phyloP scores from a whole-genome alignment of 2,329 filamentous ascomycete genomes.

The Cytospora paraplurivora region DNA sequence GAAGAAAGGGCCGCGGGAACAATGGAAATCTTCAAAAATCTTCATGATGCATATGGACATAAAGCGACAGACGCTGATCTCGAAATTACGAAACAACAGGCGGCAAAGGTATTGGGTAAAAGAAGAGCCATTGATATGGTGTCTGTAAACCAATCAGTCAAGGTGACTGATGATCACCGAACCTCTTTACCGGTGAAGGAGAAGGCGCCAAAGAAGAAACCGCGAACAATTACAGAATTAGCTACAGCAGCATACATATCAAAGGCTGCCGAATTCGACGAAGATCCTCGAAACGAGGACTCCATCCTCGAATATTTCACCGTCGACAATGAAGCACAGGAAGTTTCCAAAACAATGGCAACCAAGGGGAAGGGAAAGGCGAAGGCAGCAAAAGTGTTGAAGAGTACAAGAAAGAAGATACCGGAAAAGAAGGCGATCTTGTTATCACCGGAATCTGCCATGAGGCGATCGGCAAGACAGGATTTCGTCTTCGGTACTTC shows the following conservation, averaged over 20 bases:
- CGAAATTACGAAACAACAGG: constrained; percentile 31
- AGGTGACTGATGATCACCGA: constrained; percentile 29
- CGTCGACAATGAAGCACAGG: constrained; percentile 36
- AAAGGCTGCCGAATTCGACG: constrained; percentile 39
- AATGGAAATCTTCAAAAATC: constrained; percentile 45
- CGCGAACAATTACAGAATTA: constrained; percentile 75
- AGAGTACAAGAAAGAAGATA: constrained; percentile 42
- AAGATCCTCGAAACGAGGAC: constrained; percentile 35
- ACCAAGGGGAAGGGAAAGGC: constrained; percentile 37
- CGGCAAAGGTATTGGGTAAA: constrained; percentile 49
- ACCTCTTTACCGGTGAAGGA: constrained; percentile 44
- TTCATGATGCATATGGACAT: constrained; percentile 48
- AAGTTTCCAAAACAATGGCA: constrained; percentile 35
- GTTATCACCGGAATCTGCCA: constrained; percentile 69
- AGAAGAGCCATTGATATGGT: constrained; percentile 59
- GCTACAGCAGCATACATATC: constrained; percentile 70
- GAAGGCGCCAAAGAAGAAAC: constrained; percentile 66
- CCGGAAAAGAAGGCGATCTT: constrained; percentile 51
- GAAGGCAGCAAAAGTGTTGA: constrained; percentile 44
- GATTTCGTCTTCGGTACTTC: constrained; percentile 85
- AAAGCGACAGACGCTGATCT: constrained; percentile 30
- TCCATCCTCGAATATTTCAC: constrained; percentile 52
- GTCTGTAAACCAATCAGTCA: constrained; percentile 34
- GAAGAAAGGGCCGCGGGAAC: constrained; percentile 6
- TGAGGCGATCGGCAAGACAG: constrained; percentile 66